Base-by-base conservation (phyloP, 495 filamentous ascomycete species). In the Tuber umbilicatum region DNA sequence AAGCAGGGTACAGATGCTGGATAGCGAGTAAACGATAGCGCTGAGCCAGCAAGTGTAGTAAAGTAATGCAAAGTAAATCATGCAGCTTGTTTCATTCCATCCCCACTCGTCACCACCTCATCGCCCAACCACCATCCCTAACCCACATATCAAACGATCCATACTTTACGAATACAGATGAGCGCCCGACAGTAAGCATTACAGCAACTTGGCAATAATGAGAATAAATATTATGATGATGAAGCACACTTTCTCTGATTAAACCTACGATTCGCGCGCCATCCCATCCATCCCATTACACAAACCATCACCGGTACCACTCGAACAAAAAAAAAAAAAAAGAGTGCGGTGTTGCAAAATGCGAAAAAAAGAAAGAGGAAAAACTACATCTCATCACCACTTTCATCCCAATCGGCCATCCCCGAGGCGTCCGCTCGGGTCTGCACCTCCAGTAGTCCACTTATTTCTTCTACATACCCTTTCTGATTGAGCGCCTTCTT, bases 371-470 rank as follows among this genome's bases (percentile, higher is more conserved):
- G 31, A 4, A 70, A 73, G 50, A 68, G 47, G 67, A 72, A 37
- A 73, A 71, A 68, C 68, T 69, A 40, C 37, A 68, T 41, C 27
- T 27, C 68, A 23, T 55, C 45, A 27, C n/a, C 31, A 72, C 27
- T 40, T n/a, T 14, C n/a, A 67, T 21, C 87, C 64, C 88, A 89
- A 72, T 89, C 89, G 87, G 86, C 88, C 74, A 90, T 84, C 67
- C 89, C 87, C 50, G 88, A 88, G 81, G 88, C 88, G 81, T 95
- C 93, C 0, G 94, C 95, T 81, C 85, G 86, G 80, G 91, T 87
- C 83, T 97, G 94, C 73, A 97, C 94, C 86, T 97, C 94, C 70
- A 92, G 93, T 55, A 98, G 85, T 14, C 95, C 95, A 79, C 92
- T 96, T 55, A 98, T 84, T 81, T 97, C 93, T 78, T 94, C 92